Evolutionary conservation across 331 rosid species (phyloP), one percentile per base, ranked within the genome.

Genomic region (Quercus tomentella): DNA sequence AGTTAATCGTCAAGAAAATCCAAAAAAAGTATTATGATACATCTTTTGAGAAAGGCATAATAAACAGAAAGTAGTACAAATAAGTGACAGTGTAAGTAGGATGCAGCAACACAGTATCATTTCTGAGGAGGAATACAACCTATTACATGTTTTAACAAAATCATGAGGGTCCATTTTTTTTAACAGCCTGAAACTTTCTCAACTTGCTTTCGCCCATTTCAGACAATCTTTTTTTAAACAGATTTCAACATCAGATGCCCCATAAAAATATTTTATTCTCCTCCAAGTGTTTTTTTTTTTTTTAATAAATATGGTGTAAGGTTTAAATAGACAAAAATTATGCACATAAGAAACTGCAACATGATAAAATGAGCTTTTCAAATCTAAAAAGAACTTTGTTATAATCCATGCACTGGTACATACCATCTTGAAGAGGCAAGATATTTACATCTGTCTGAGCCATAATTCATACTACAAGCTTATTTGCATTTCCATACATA

Each of bases 1-100:
- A 71, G 73, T 58, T 55, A 83, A 56, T 22, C 56, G 68, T 65
- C 31, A 86, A 75, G 21, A 7, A 61, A 57, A 71, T 20, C 73
- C 74, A 67, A 69, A 61, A 18, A 72, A 73, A 37, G 72, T 65
- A 43, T 56, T 54, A 56, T 55, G 45, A 58, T 51, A 65, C 20
- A 72, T 17, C 52, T 61, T 21, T 30, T 33, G 69, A 11, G 12
- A 30, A 72, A 70, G 8, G 73, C 65, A 63, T 41, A 22, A 84
- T 12, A 67, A 56, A 26, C 23, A 77, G 16, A 72, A 68, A 35
- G 31, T 63, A 57, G 51, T 54, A 69, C 22, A 68, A 61, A 25
- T 6, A 72, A 71, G 71, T 43, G 21, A 55, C 33, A 33, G 7
- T 52, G 74, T 56, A 80, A 72, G 18, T 22, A 43, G n/a, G 15